phyloP scores from a whole-genome alignment of 495 filamentous ascomycete genomes.

The Penicillium coffeae region DNA sequence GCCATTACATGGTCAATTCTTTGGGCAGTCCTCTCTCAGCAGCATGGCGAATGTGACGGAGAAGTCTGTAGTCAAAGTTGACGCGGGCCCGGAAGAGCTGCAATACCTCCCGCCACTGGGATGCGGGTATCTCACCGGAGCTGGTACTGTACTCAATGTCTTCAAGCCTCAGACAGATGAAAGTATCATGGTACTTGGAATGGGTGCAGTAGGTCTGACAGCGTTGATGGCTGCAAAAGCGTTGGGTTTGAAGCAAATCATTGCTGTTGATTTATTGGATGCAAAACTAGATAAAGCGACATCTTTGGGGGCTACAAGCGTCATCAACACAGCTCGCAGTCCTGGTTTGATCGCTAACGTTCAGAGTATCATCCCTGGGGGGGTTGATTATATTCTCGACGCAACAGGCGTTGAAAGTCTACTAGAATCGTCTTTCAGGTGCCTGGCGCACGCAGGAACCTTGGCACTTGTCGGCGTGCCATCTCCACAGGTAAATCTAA shows the following conservation, averaged over 20 bases:
- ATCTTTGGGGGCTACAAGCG: constrained; percentile 42
- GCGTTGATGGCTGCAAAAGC: constrained; percentile 33
- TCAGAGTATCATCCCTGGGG: constrained; percentile 22
- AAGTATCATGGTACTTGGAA: constrained; percentile 35
- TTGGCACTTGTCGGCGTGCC: constrained; percentile 43
- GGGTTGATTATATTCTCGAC: constrained; percentile 38
- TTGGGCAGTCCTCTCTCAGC: constrained; percentile 42
- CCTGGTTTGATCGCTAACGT: constrained; percentile 25
- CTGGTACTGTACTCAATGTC: constrained; percentile 41
- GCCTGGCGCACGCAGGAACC: constrained; percentile 32
- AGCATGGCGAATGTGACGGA: constrained; percentile 34
- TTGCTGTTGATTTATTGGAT: constrained; percentile 43
- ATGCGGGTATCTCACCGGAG: constrained; percentile 47
- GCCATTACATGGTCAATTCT: constrained; percentile 36
- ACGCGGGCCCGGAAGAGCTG: constrained; percentile 20
- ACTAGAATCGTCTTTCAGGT: constrained; percentile 28
- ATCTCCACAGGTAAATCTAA: constrained; percentile 27
- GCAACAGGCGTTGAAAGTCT: constrained; percentile 35
- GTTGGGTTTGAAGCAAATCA: constrained; percentile 24
- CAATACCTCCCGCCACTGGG: constrained; percentile 37
- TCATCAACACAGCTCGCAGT: constrained; percentile 27
- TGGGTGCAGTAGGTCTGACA: constrained; percentile 41
- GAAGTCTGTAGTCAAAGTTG: constrained; percentile 26
- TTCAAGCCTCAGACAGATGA: constrained; percentile 22
- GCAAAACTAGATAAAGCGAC: constrained; percentile 36